A percentile compares a stretch with the other conserved stretches of the same genome.
Evolutionary conservation across 305 asterid species (phyloP).

Genomic region (Plantago coronopus): DNA sequence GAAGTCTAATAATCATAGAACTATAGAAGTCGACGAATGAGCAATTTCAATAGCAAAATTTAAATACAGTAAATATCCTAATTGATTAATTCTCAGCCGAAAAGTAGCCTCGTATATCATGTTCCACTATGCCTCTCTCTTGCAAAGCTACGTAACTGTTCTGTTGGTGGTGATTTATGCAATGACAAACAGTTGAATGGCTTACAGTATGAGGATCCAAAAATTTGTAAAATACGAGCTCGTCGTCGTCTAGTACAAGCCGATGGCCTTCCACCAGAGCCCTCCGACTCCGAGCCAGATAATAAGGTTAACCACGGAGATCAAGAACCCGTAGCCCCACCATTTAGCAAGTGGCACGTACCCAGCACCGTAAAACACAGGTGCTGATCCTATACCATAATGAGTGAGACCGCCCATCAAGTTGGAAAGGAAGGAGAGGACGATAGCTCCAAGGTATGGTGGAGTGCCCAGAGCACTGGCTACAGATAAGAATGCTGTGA

Average conservation of each 20-base stretch:
- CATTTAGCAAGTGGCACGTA: conserved; percentile 91
- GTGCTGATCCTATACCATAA: conserved; percentile 96
- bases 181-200: conserved; percentile 6
- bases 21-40: conserved; percentile 9
- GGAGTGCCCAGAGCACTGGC: conserved; percentile 95
- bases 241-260: conserved; percentile 50
- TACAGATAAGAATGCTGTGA: conserved; percentile 89
- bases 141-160: conserved; percentile 16
- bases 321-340: conserved; percentile 98
- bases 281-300: conserved; percentile 97
- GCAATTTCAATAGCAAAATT: conserved; percentile 23
- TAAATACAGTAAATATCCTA: conserved; percentile 15
- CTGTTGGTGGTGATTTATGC: neutral
- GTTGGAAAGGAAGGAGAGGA: conserved; percentile 81
- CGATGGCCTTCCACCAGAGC: conserved; percentile 90
- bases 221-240: neutral
- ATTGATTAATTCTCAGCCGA: conserved; percentile 23
- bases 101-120: conserved; percentile 20
- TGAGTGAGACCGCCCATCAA: conserved; percentile 98
- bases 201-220: neutral
- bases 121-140: conserved; percentile 13
- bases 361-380: conserved; percentile 91
- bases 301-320: conserved; percentile 73
- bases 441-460: conserved; percentile 71
- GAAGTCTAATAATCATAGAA: too few relatives aligned